Evolutionary conservation across 371 early-diverging fungal genomes (phyloP).

Genomic region (Mortierella sp.): DNA sequence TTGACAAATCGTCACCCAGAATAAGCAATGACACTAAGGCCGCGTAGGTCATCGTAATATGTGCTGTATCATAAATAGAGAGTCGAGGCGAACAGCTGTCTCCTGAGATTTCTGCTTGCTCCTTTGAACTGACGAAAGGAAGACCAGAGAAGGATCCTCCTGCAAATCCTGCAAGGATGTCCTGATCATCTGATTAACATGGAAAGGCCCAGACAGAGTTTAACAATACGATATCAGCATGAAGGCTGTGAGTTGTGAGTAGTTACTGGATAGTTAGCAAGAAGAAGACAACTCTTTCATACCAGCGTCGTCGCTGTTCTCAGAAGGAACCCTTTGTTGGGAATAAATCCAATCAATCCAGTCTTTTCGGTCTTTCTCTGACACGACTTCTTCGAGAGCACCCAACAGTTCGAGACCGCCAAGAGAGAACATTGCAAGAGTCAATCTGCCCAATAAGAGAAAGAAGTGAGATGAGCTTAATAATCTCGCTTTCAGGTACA

Average conservation of each 20-base stretch:
- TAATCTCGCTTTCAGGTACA: neutral
- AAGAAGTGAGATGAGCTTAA: neutral
- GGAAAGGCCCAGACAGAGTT: neutral
- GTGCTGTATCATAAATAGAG: constrained; percentile 68
- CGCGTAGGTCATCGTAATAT: constrained; percentile 94
- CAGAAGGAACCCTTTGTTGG: constrained; percentile 69
- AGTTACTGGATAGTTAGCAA: neutral
- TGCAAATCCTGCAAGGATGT: constrained; percentile 69
- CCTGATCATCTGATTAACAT: constrained; percentile 18
- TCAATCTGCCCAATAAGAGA: constrained; percentile 69
- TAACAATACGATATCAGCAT: neutral
- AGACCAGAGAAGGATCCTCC: constrained; percentile 77
- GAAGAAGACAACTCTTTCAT: constrained; percentile 2
- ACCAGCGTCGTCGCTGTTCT: neutral
- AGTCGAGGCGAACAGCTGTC: constrained; percentile 21
- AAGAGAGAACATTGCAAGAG: constrained; percentile 85
- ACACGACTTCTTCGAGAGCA: constrained; percentile 63
- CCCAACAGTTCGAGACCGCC: constrained; percentile 84
- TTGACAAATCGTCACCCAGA: constrained; percentile 89
- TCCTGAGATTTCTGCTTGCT: constrained; percentile 1
- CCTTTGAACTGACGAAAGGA: constrained; percentile 55
- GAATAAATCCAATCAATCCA: constrained; percentile 97
- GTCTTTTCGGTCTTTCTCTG: constrained; percentile 62
- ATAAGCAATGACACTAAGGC: constrained; percentile 82
- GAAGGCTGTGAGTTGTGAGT: neutral